Conservation (phyloP, 2,329 filamentous ascomycete species). For the Trichoderma asperellum region DNA sequence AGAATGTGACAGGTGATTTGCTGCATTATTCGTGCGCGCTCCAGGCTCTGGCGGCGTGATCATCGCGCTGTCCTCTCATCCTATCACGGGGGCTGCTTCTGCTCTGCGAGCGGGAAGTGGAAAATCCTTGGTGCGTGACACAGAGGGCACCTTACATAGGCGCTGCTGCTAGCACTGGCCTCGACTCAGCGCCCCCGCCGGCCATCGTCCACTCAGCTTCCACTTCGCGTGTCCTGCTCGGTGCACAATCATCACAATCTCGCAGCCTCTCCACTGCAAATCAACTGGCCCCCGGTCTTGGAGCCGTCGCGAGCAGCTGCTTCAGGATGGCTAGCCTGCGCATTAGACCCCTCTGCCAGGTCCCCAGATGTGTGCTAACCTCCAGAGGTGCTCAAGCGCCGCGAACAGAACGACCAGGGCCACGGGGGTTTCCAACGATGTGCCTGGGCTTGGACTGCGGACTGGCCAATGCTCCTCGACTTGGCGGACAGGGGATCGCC, state of each 20-base stretch:
- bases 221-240: neutral
- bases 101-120: neutral
- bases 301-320: neutral
- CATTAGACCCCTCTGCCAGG: neutral
- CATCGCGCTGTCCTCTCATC: neutral
- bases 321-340: constrained; percentile 4
- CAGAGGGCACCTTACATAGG: neutral
- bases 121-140: constrained; percentile 5
- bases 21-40: neutral
- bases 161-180: constrained; percentile 2
- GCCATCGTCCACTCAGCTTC: neutral
- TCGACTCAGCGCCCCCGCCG: constrained; percentile 5
- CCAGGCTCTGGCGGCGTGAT: neutral
- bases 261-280: constrained; percentile 27
- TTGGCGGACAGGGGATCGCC: constrained; percentile 21
- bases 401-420: constrained; percentile 1
- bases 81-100: neutral
- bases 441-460: constrained; percentile 3
- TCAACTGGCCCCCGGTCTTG: constrained; percentile 13
- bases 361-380: constrained; percentile 16
- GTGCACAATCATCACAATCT: constrained; percentile 22
- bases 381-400: constrained; percentile 3
- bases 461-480: constrained; percentile 16
- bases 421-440: neutral
- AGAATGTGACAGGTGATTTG: neutral